Conservation (phyloP, 1,139 yeast species). For the Hanseniaspora gamundiae region DNA sequence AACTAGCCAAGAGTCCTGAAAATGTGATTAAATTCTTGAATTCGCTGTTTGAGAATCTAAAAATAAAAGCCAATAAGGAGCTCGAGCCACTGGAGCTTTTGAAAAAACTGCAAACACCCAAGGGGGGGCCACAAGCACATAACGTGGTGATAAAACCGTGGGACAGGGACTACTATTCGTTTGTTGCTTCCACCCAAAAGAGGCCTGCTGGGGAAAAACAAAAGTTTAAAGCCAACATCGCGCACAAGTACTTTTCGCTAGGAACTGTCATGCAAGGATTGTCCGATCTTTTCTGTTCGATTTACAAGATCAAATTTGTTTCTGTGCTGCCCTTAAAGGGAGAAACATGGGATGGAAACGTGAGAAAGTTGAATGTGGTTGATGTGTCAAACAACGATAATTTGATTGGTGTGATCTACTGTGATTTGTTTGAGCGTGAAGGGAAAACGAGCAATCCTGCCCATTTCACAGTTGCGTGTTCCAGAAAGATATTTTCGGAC, state of each 20-base stretch:
- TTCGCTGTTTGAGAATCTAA: slow-evolving; percentile 41
- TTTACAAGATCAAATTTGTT: slow-evolving; percentile 66
- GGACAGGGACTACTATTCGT: slow-evolving; percentile 73
- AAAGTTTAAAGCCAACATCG: too few relatives aligned
- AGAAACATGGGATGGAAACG: slow-evolving; percentile 89
- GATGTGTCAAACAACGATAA: slow-evolving; percentile 39
- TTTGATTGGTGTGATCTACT: slow-evolving; percentile 49
- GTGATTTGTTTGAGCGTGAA: slow-evolving; percentile 50
- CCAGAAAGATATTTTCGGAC: slow-evolving; percentile 55
- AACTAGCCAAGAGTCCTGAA: slow-evolving; percentile 78
- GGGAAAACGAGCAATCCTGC: slow-evolving; percentile 72
- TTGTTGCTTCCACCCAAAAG: slow-evolving; percentile 28
- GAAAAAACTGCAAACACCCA: slow-evolving; percentile 9
- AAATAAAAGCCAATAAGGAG: slow-evolving; percentile 51
- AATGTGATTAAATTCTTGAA: slow-evolving; percentile 61
- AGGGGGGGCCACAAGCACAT: slow-evolving; percentile 20
- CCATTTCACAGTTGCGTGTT: slow-evolving; percentile 94
- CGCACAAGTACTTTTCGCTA: slow-evolving; percentile 54
- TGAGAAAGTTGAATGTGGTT: slow-evolving; percentile 65
- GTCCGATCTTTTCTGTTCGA: slow-evolving; percentile 50
- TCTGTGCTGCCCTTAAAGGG: slow-evolving; percentile 48
- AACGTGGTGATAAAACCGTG: slow-evolving; percentile 61
- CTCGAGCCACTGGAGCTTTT: slow-evolving; percentile 30
- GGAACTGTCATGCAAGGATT: slow-evolving; percentile 84
- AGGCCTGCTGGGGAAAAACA: too few relatives aligned